These are phyloP conservation scores for Lolium perenne DNA, from an alignment of 176 grass and related monocot genomes.

Conservation along the genomic window DNA sequence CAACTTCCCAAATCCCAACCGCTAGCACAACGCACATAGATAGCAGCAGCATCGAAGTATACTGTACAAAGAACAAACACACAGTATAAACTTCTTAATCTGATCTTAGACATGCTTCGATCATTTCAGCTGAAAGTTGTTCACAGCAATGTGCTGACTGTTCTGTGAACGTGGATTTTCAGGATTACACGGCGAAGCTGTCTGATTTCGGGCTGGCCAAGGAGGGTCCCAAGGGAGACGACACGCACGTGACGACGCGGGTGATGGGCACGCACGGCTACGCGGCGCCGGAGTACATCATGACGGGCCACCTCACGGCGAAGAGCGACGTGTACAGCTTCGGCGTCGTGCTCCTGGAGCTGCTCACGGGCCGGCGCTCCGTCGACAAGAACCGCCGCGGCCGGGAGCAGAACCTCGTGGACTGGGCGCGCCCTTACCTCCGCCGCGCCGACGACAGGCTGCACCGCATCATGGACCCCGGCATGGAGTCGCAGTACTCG, in stretches of 20 bases:
- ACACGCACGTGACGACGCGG: slow-evolving; percentile 80
- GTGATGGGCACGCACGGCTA: slow-evolving; percentile 97
- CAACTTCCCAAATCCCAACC: no score
- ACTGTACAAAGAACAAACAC: neutral
- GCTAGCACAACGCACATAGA: neutral
- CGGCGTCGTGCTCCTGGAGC: slow-evolving; percentile 61
- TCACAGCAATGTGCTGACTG: neutral
- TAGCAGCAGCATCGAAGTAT: neutral
- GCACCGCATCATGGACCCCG: slow-evolving; percentile 79
- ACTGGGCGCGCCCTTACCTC: slow-evolving; percentile 85
- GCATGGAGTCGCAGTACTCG: slow-evolving; percentile 66
- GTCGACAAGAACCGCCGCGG: slow-evolving; percentile 68
- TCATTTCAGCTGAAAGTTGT: neutral
- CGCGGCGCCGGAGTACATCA: slow-evolving; percentile 92
- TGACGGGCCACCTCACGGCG: slow-evolving; percentile 90
- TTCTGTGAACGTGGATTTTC: neutral
- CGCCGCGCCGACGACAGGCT: slow-evolving; percentile 63
- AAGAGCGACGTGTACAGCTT: slow-evolving; percentile 59
- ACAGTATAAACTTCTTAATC: neutral
- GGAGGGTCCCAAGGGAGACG: slow-evolving; percentile 69
- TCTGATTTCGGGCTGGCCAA: slow-evolving; percentile 94
- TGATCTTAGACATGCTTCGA: neutral
- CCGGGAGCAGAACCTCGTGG: slow-evolving; percentile 75
- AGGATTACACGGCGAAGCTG: slow-evolving; percentile 94
- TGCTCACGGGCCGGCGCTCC: slow-evolving; percentile 68